A percentile compares a stretch with the other conserved stretches of the same genome.
phyloP scores from a whole-genome alignment of 805 yeast species.

The Ogataea degrootiae region DNA sequence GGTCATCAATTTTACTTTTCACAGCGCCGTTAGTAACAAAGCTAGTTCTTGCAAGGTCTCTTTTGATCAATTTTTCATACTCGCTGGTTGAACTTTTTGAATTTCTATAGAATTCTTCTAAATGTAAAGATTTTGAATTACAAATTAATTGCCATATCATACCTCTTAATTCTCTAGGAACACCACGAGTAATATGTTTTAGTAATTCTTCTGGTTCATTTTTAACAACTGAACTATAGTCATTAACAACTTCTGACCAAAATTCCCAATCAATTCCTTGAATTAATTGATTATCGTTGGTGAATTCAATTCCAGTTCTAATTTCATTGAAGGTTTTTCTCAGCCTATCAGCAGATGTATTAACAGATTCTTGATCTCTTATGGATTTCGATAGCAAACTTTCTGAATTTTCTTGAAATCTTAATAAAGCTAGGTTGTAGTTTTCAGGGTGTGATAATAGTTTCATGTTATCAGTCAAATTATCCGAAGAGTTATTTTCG shows the following conservation, averaged over 20 bases:
- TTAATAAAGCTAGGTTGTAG: constrained; percentile 55
- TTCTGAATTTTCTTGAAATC: constrained; percentile 52
- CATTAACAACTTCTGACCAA: constrained; percentile 80
- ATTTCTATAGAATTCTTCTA: constrained; percentile 54
- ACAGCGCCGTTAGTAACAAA: constrained; percentile 58
- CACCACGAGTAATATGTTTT: constrained; percentile 63
- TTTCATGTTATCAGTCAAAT: constrained; percentile 16
- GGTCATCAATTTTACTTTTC: constrained; percentile 54
- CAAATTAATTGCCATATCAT: constrained; percentile 90
- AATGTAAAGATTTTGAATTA: constrained; percentile 61
- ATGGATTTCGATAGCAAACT: constrained; percentile 46
- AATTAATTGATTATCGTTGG: constrained; percentile 28
- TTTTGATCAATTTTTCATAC: constrained; percentile 70
- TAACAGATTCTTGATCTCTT: constrained; percentile 47
- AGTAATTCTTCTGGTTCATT: constrained; percentile 57
- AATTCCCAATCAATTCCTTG: constrained; percentile 71
- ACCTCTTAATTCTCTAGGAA: constrained; percentile 82
- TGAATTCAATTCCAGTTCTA: constrained; percentile 39
- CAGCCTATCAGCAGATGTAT: constrained; percentile 41
- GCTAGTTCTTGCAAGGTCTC: constrained; percentile 83
- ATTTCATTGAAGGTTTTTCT: constrained; percentile 43
- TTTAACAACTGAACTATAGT: constrained; percentile 64
- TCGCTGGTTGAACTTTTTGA: constrained; percentile 45
- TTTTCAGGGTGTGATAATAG: constrained; percentile 32
- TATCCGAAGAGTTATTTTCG: constrained; percentile 20